These are phyloP conservation scores for Firmiana major DNA, from an alignment of 345 rosid genomes.

Conservation along the genomic window DNA sequence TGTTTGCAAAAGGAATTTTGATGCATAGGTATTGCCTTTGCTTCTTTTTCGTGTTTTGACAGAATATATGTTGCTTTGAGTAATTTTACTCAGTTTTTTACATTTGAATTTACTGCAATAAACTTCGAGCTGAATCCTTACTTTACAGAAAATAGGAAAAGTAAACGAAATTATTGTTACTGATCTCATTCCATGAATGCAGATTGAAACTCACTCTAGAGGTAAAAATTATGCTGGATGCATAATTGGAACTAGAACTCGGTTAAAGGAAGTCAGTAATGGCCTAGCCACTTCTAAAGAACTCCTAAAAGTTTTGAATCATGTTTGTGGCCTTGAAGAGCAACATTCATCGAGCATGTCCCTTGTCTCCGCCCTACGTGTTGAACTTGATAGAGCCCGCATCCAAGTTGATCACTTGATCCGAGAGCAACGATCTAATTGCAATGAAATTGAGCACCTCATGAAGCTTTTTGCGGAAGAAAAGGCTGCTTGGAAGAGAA, in stretches of 20 bases:
- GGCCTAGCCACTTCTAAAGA: constrained; percentile 73
- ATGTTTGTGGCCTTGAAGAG: constrained; percentile 52
- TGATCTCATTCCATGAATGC: constrained; percentile 22
- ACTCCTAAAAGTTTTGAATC: constrained; percentile 64
- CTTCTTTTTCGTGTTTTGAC: background rate
- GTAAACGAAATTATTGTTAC: background rate
- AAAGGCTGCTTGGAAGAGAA: constrained; percentile 53
- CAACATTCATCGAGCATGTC: constrained; percentile 48
- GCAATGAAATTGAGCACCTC: constrained; percentile 43
- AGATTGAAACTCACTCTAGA: constrained; percentile 48
- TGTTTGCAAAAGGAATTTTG: background rate
- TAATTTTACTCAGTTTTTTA: background rate
- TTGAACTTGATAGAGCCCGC: constrained; percentile 62
- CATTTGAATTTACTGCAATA: background rate
- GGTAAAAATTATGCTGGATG: constrained; percentile 31
- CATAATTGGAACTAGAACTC: constrained; percentile 26
- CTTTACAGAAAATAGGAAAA: background rate
- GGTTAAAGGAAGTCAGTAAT: constrained; percentile 57
- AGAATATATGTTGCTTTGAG: background rate
- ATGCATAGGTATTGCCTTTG: background rate
- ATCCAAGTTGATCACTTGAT: constrained; percentile 52
- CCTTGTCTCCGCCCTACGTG: constrained; percentile 54
- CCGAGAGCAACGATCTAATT: constrained; percentile 34
- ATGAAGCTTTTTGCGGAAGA: constrained; percentile 53
- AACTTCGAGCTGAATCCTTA: background rate